A percentile compares a stretch with the other conserved stretches of the same genome.
Conservation (phyloP, 2,329 filamentous ascomycete species). For the Aspergillus pseudotamarii region DNA sequence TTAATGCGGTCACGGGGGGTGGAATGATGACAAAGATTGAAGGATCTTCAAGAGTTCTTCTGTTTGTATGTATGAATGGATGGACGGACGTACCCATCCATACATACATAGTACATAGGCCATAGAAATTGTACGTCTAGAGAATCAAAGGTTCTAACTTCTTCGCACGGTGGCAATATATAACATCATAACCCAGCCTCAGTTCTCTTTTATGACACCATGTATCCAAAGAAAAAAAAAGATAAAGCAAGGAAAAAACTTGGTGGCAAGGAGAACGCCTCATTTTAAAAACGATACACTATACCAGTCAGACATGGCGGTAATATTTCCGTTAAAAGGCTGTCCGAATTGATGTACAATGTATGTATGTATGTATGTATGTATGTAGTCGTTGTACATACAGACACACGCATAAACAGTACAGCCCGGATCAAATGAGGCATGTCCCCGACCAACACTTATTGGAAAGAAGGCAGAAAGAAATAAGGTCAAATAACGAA, state of each 20-base stretch:
- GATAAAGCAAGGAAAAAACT: background rate
- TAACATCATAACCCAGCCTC: background rate
- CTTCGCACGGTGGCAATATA: background rate
- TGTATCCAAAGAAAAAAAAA: background rate
- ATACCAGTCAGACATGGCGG: background rate
- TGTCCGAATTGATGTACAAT: background rate
- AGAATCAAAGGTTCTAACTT: background rate
- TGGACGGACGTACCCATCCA: background rate
- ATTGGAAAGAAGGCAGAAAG: background rate
- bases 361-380: background rate
- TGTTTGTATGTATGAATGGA: no score
- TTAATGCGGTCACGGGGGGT: background rate
- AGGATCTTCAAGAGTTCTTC: background rate
- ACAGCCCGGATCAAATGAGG: background rate
- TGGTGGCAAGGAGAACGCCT: slow-evolving; percentile 1
- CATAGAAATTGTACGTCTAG: background rate
- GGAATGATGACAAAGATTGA: background rate
- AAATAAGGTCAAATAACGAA: background rate
- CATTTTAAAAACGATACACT: background rate
- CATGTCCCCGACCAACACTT: background rate
- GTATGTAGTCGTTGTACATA: background rate
- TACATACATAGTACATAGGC: background rate
- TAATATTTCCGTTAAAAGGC: background rate
- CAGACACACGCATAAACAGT: background rate
- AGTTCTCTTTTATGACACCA: background rate